Conservation (phyloP, 768 basidiomycete species). For the Scleroderma bovista region DNA sequence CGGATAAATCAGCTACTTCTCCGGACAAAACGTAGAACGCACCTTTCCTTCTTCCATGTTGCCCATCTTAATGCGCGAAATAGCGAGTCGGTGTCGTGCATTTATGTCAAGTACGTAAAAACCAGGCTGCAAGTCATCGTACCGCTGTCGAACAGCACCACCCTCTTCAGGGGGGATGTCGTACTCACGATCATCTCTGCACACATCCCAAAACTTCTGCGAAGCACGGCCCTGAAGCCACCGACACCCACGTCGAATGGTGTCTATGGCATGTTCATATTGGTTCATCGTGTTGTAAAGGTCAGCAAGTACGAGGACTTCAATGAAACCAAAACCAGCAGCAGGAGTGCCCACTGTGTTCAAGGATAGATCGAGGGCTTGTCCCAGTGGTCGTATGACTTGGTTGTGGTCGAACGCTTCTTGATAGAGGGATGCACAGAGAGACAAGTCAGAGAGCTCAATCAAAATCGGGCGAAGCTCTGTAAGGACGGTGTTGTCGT, state of each 20-base stretch:
- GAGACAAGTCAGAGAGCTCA: slow-evolving; percentile 59
- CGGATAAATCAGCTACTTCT: not conserved
- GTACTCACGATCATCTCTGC: slow-evolving; percentile 87
- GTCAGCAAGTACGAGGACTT: slow-evolving; percentile 83
- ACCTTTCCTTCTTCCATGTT: slow-evolving; percentile 82
- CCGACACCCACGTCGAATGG: slow-evolving; percentile 69
- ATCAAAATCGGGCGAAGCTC: slow-evolving; percentile 73
- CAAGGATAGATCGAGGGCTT: slow-evolving; percentile 28
- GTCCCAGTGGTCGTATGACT: slow-evolving; percentile 33
- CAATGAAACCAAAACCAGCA: slow-evolving; percentile 35
- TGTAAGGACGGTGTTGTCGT: slow-evolving; percentile 72
- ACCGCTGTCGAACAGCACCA: slow-evolving; percentile 26
- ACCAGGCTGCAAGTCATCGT: slow-evolving; percentile 49
- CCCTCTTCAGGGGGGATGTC: slow-evolving; percentile 54
- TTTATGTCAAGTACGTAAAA: slow-evolving; percentile 37
- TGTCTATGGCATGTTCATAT: slow-evolving; percentile 59
- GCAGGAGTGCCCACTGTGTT: slow-evolving; percentile 5
- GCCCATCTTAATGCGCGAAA: slow-evolving; percentile 77
- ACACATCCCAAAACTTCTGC: slow-evolving; percentile 74
- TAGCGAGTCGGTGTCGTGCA: slow-evolving; percentile 76
- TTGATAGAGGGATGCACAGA: slow-evolving; percentile 65
- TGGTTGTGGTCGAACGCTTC: slow-evolving; percentile 71
- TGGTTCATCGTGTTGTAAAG: slow-evolving; percentile 69
- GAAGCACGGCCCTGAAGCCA: slow-evolving; percentile 86
- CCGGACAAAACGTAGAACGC: slow-evolving; percentile 12